These are phyloP conservation scores for Nissolia schottii DNA, from an alignment of 306 rosid genomes.

Conservation along the genomic window DNA sequence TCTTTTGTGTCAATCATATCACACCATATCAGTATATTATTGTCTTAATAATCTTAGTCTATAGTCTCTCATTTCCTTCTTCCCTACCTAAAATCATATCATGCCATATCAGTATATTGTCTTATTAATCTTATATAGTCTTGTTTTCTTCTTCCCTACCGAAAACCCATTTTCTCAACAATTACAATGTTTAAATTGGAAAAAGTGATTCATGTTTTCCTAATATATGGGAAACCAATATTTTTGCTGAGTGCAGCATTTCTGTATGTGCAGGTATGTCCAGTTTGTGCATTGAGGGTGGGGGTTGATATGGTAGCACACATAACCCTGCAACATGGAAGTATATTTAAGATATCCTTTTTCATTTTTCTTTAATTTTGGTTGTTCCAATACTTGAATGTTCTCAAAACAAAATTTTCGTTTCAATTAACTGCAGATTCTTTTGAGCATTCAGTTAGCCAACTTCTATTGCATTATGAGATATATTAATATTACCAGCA, in stretches of 20 bases:
- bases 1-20: too few species aligned
- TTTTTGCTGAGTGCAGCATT: constrained; percentile 16
- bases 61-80: background rate
- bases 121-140: background rate
- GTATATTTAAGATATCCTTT: constrained; percentile 94
- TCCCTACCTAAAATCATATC: background rate
- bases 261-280: constrained; percentile 70
- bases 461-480: background rate
- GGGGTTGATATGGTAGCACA: constrained; percentile 98
- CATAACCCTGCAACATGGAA: constrained; percentile 92
- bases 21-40: too few species aligned
- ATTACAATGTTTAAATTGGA: background rate
- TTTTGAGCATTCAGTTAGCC: background rate
- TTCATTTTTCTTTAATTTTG: constrained; percentile 14
- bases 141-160: background rate
- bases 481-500: constrained; percentile 16
- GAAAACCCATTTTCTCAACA: background rate
- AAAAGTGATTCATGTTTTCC: background rate
- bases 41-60: background rate
- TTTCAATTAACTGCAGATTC: background rate
- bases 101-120: too few species aligned
- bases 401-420: background rate
- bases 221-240: background rate
- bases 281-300: constrained; percentile 90
- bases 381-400: background rate